Base-by-base conservation (phyloP, 73 alveolate species). In the Symbiodinium pilosum region DNA sequence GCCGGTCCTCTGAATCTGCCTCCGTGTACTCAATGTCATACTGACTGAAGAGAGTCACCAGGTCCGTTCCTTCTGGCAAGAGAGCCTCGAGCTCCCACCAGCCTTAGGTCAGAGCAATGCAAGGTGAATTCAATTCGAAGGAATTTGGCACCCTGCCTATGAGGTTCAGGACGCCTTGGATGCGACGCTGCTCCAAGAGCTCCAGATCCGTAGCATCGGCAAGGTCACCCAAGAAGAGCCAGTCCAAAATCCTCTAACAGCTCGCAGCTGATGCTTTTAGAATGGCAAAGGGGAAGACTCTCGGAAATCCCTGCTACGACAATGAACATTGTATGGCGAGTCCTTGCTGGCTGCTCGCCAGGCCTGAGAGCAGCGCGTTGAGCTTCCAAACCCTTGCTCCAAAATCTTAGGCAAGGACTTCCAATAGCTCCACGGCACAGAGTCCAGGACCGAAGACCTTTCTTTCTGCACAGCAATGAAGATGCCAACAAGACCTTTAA, bases 331-430 rank as follows among this genome's bases (percentile, higher is more conserved):
- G n/a, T n/a, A n/a, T n/a, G n/a, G n/a, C n/a, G n/a, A n/a, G n/a
- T 87, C 94, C 94, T 87, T 26, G 94, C 94, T 26, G 94, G 94
- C 73, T 87, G 94, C 94, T 87, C 94, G 2, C 94, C 94, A 2
- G 94, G 94, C 94, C 94, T 87, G 5, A 12, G 43, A 2, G 24
- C n/a, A n/a, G n/a, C n/a, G n/a, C n/a, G n/a, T n/a, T n/a, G n/a
- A n/a, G n/a, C n/a, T n/a, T n/a, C n/a, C n/a, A n/a, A n/a, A n/a
- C n/a, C n/a, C n/a, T n/a, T n/a, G n/a, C n/a, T n/a, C n/a, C n/a
- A n/a, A n/a, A n/a, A n/a, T n/a, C n/a, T n/a, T n/a, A 56, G 85
- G 94, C 43, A 4, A 5, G 42, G 42, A 69, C 94, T 87, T 87
- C 94, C 94, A 87, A n/a, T 54, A 87, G 14, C 94, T 87, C 94